Evolutionary conservation across 495 filamentous ascomycete species (phyloP), one percentile per base, ranked within the genome.

Genomic region (Choiromyces venosus): DNA sequence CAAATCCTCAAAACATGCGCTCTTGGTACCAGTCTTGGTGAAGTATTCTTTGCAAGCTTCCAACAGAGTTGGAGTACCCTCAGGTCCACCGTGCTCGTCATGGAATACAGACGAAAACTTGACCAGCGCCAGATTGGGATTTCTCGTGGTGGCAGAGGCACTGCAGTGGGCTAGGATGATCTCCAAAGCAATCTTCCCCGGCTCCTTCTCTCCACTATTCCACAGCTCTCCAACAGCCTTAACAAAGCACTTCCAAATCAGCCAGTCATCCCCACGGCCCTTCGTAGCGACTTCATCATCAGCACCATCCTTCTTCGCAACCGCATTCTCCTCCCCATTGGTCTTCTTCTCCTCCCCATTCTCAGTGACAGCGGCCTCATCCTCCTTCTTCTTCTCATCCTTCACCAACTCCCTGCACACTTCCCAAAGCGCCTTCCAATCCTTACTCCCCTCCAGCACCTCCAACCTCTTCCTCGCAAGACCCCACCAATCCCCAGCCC

Each of bases 1-100:
- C 10, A 89, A 78, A 75, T 90, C 88, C 42, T 83, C 82, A 68
- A 88, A 89, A 69, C 85, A 87, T 72, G 85, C 86, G 42, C 84
- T 82, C 76, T 88, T 89, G 38, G 82, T 81, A 7, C 84, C 84
- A 70, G 84, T 85, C 14, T 74, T 81, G 61, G 86, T 82, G 71
- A 87, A 86, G 76, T 89, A 88, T 67, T 82, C 78, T 67, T 84
- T 82, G 67, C 83, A 85, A 29, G 82, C 83, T 65, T 82, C 81
- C 9, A 87, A 67, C 61, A 87, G 69, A 33, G 82, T 83, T 52
- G 82, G 72, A 8, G 79, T 79, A 29, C 83, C 85, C 7, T 81
- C 78, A 9, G 80, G 77, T 12, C 76, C 78, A 16, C 80, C 80
- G 29, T 76, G 71, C 14, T 80, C 71, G 68, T 80, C 73, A 40